phyloP scores from a whole-genome alignment of 192 early-diverging fungal species.

The Podila epicladia region DNA sequence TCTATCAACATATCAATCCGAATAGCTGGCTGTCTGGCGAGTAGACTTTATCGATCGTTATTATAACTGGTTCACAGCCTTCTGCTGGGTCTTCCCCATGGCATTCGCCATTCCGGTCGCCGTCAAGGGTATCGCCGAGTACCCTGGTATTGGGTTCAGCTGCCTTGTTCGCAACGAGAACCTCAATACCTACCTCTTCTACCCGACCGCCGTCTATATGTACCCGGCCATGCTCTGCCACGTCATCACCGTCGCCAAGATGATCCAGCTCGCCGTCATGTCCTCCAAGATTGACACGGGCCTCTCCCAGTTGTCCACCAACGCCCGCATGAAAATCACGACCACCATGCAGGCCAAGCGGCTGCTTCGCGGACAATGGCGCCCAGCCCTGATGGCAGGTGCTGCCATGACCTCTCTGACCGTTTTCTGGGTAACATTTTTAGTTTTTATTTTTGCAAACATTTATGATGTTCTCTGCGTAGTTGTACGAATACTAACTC shows the following conservation, averaged over 20 bases:
- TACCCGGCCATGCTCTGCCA: constrained; percentile 38
- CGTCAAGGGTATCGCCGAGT: constrained; percentile 25
- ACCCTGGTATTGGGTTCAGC: constrained; percentile 43
- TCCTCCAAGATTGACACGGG: constrained; percentile 28
- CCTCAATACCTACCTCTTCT: constrained; percentile 44
- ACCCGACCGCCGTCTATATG: constrained; percentile 41
- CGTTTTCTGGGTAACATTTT: constrained; percentile 33
- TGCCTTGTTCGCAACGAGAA: constrained; percentile 26
- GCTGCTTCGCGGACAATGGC: constrained; percentile 46
- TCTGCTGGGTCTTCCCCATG: constrained; percentile 45
- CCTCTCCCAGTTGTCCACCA: constrained; percentile 25
- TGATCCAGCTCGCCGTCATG: constrained; percentile 42
- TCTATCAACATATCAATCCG: background rate
- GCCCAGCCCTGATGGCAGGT: constrained; percentile 38
- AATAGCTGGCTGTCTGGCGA: constrained; percentile 41
- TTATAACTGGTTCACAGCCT: constrained; percentile 26
- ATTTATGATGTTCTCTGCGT: background rate
- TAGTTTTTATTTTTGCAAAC: background rate
- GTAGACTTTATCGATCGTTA: constrained; percentile 38
- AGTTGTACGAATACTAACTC: too few species aligned
- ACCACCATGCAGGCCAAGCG: constrained; percentile 44
- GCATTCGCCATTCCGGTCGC: constrained; percentile 45
- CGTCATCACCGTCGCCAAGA: constrained; percentile 25
- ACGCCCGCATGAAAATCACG: constrained; percentile 15
- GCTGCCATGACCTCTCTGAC: constrained; percentile 21